Evolutionary conservation across 495 filamentous ascomycete genomes (phyloP).

Genomic region (Talaromyces thailandensis): DNA sequence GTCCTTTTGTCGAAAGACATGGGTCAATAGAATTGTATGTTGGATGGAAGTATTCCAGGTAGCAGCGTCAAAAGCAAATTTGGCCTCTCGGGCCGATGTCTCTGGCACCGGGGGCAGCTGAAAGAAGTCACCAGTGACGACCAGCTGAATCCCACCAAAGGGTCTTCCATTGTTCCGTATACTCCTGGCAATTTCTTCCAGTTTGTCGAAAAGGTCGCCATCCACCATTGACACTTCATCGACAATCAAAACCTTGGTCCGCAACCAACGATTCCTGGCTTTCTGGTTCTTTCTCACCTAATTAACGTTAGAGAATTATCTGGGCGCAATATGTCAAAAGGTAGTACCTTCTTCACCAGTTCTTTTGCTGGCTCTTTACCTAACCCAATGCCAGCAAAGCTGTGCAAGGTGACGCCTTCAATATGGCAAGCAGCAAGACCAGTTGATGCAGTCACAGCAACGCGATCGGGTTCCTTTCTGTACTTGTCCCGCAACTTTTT

Average conservation of each 20-base stretch:
- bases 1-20: slow-evolving; percentile 94
- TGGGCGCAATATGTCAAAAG: not conserved
- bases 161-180: slow-evolving; percentile 80
- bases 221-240: slow-evolving; percentile 99
- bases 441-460: slow-evolving; percentile 92
- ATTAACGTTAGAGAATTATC: slow-evolving; percentile 9
- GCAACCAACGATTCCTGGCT: slow-evolving; percentile 78
- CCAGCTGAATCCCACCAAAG: slow-evolving; percentile 92
- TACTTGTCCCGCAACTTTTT: slow-evolving; percentile 66
- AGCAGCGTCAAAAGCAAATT: slow-evolving; percentile 85
- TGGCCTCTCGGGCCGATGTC: slow-evolving; percentile 51
- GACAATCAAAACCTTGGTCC: slow-evolving; percentile 76
- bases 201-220: slow-evolving; percentile 92
- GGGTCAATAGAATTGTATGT: slow-evolving; percentile 90
- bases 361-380: slow-evolving; percentile 80
- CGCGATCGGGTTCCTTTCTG: slow-evolving; percentile 60
- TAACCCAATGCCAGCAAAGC: slow-evolving; percentile 89
- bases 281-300: slow-evolving; percentile 78
- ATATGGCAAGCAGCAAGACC: slow-evolving; percentile 96
- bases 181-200: slow-evolving; percentile 76
- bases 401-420: slow-evolving; percentile 90
- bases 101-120: slow-evolving; percentile 93
- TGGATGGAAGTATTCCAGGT: slow-evolving; percentile 89
- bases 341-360: slow-evolving; percentile 64
- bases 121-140: slow-evolving; percentile 97